These are phyloP conservation scores for Podaxis rugospora DNA, from an alignment of 768 basidiomycete species.

Conservation along the genomic window DNA sequence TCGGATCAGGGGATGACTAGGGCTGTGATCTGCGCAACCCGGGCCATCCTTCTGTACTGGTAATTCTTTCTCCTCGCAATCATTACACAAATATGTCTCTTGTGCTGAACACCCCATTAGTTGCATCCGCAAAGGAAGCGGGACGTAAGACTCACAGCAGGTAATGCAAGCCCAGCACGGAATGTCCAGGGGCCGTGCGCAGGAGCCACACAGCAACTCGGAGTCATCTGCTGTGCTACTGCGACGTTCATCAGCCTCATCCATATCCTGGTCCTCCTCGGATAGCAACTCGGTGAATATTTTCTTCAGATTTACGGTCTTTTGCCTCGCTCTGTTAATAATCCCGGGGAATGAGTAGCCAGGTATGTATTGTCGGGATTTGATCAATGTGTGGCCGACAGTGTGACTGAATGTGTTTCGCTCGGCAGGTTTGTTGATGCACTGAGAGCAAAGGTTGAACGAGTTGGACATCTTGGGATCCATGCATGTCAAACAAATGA, in stretches of 20 bases:
- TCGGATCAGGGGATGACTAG: neutral
- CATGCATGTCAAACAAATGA: constrained; percentile 29
- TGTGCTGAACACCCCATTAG: neutral
- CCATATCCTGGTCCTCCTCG: neutral
- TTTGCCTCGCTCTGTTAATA: neutral
- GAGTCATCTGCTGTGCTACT: neutral
- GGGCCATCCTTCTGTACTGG: neutral
- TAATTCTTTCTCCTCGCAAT: neutral
- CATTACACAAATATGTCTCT: constrained; percentile 3
- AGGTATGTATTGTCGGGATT: neutral
- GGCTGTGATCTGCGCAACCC: neutral
- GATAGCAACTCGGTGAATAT: neutral
- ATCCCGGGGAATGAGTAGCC: neutral
- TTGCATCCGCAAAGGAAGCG: neutral
- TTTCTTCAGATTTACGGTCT: neutral
- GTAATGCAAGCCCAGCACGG: constrained; percentile 9
- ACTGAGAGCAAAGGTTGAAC: constrained; percentile 7
- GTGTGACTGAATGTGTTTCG: neutral
- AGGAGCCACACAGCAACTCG: constrained; percentile 1
- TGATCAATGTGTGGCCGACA: constrained; percentile 7
- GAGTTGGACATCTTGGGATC: constrained; percentile 25
- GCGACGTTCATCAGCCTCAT: neutral
- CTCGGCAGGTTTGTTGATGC: neutral
- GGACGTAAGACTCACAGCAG: constrained; percentile 1
- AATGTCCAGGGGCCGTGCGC: neutral